Percentiles rank a stretch among this genome's conserved stretches.
Conservation (phyloP, 148 eudicot genomes). For the Selenicereus undatus region DNA sequence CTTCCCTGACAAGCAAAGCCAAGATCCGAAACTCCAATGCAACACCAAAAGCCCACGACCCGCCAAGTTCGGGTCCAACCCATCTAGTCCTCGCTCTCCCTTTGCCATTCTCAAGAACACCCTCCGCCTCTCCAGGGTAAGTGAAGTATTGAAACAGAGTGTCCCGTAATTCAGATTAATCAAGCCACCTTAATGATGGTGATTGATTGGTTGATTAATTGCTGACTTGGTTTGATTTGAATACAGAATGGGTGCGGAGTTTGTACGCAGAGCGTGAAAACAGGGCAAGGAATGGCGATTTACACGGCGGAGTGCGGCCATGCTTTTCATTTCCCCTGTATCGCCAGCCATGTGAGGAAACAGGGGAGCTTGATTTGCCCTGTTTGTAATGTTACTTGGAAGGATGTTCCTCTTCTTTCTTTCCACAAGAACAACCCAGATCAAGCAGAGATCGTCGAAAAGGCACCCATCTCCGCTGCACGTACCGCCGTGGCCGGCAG, state of each 20-base stretch:
- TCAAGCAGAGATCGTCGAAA: constrained; percentile 12
- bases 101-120: constrained; percentile 68
- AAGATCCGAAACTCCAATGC: constrained; percentile 37
- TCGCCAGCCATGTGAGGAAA: constrained; percentile 48
- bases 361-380: constrained; percentile 55
- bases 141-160: background rate
- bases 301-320: constrained; percentile 90
- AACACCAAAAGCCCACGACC: background rate
- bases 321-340: constrained; percentile 83
- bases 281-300: constrained; percentile 70
- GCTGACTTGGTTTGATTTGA: background rate
- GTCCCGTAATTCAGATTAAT: background rate
- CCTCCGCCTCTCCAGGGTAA: constrained; percentile 62
- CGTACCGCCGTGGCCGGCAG: background rate
- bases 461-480: constrained; percentile 13
- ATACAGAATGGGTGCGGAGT: constrained; percentile 75
- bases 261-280: constrained; percentile 69
- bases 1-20: background rate
- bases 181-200: background rate
- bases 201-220: background rate
- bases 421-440: constrained; percentile 27
- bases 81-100: constrained; percentile 83
- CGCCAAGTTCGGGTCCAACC: constrained; percentile 31
- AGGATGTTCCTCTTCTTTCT: constrained; percentile 61
- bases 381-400: constrained; percentile 69